These are phyloP conservation scores for Debaryomyces coudertii DNA, from an alignment of 1,139 yeast genomes.

Conservation along the genomic window DNA sequence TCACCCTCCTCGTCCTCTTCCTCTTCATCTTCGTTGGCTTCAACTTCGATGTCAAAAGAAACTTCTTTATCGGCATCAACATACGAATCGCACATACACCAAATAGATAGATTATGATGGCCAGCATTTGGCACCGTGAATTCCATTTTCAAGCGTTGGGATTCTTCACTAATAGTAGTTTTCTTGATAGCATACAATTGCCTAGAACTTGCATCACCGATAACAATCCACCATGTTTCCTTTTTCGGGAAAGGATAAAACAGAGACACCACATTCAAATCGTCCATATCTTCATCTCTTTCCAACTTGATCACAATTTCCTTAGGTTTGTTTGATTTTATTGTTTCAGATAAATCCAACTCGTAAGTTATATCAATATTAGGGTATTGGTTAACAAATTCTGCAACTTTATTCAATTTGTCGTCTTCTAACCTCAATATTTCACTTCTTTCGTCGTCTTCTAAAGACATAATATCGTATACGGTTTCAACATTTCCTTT, in stretches of 20 bases:
- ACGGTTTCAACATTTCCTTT: conserved; percentile 66
- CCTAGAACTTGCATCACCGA: conserved; percentile 65
- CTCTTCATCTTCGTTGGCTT: conserved; percentile 12
- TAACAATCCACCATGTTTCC: conserved; percentile 89
- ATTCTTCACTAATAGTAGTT: conserved; percentile 55
- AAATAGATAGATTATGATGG: conserved; percentile 60
- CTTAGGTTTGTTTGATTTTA: conserved; percentile 48
- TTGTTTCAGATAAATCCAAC: conserved; percentile 40
- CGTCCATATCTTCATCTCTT: conserved; percentile 80
- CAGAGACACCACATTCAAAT: conserved; percentile 58
- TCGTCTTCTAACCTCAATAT: conserved; percentile 59
- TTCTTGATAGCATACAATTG: conserved; percentile 78
- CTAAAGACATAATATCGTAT: conserved; percentile 83
- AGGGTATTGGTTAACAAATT: conserved; percentile 88
- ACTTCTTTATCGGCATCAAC: conserved; percentile 88
- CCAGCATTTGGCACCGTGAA: conserved; percentile 67
- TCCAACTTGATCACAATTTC: conserved; percentile 56
- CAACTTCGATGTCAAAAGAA: conserved; percentile 51
- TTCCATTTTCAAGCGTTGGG: conserved; percentile 55
- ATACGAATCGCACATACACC: conserved; percentile 93
- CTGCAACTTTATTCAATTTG: conserved; percentile 66
- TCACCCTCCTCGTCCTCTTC: conserved; percentile 12
- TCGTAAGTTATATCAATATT: conserved; percentile 72
- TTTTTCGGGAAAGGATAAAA: conserved; percentile 58
- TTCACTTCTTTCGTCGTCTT: conserved; percentile 72